Conservation (phyloP, 140 eudicot species). For the Oenanthe javanica region DNA sequence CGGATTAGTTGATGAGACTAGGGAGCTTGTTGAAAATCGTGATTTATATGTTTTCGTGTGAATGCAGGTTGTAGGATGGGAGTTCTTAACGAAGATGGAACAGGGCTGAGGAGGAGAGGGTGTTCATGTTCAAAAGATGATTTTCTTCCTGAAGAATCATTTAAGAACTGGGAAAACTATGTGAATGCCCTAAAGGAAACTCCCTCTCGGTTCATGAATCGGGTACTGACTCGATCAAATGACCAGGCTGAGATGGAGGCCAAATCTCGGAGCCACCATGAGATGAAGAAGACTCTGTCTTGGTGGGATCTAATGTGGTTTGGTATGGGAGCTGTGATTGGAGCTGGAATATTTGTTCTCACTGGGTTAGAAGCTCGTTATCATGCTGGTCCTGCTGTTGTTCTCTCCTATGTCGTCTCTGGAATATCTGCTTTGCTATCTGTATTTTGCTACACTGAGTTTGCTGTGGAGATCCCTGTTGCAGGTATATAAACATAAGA, state of each 20-base stretch:
- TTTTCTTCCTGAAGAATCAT: constrained; percentile 85
- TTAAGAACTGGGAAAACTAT: constrained; percentile 65
- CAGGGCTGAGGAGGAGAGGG: constrained; percentile 39
- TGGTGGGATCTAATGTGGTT: constrained; percentile 98
- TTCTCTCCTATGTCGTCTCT: constrained; percentile 64
- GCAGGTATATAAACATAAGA: constrained; percentile 46
- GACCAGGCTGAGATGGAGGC: constrained; percentile 63
- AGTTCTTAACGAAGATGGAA: constrained; percentile 15
- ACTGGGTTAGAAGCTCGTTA: constrained; percentile 69
- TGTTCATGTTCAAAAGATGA: constrained; percentile 58
- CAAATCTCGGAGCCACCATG: constrained; percentile 42
- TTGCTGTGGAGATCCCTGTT: constrained; percentile 93
- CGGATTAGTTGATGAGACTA: too few species aligned
- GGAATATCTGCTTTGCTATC: constrained; percentile 87
- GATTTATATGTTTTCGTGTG: neutral
- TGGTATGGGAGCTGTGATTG: constrained; percentile 89
- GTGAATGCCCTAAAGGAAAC: constrained; percentile 45
- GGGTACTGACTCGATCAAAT: constrained; percentile 51
- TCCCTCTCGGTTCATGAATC: constrained; percentile 52
- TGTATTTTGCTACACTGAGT: constrained; percentile 91
- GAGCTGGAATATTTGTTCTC: constrained; percentile 92
- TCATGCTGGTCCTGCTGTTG: constrained; percentile 72
- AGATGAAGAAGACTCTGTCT: constrained; percentile 65
- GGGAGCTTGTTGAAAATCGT: too few species aligned
- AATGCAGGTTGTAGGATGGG: constrained; percentile 7